Base-by-base conservation (phyloP, 2,329 filamentous ascomycete genomes). In the Truncatella angustata region DNA sequence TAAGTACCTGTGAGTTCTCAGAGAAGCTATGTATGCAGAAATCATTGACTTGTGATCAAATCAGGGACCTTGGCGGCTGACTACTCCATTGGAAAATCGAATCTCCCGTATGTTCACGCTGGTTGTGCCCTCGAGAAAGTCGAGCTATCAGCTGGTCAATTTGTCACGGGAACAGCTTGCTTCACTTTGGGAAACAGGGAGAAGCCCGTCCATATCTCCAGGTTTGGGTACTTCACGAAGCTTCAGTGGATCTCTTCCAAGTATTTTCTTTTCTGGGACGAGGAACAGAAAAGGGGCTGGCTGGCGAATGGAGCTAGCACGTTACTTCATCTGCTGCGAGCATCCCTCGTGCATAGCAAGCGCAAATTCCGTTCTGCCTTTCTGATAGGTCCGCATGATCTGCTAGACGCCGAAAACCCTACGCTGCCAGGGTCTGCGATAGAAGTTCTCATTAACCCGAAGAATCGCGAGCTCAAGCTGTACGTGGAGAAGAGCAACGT, bases 261-360 rank as follows among this genome's bases (percentile, higher is more conserved):
- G 18, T 66, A 57, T 26, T 55, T 70, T 0, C 37, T 70, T 5
- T 50, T 71, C 1, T 72, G 63, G 58, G 71, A 73, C 42, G 63
- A 59, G n/a, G 56, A 47, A 18, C 66, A 67, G 5, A 64, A 64
- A 35, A 60, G 66, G 32, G 69, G 60, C 1, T 73, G 69, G 69
- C 50, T 72, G 1, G 56, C 70, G 0, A 66, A 72, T 49, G 71
- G 70, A 11, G 57, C 61, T 4, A 67, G 61, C 52, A 69, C 66
- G 4, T 49, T 73, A 20, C 61, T 73, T 4, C 70, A 74, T 50
- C 61, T 73, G 3, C 53, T 72, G 9, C 56, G 63, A 2, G 60
- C 65, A 5, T 66, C 64, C 2, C 35, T 68, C 46, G 23, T 55
- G 12, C 52, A 63, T 20, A 54, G 56, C 48, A 42, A 50, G 4